phyloP scores from a whole-genome alignment of 352 stramenopile species.

The Achlya hypogyna region DNA sequence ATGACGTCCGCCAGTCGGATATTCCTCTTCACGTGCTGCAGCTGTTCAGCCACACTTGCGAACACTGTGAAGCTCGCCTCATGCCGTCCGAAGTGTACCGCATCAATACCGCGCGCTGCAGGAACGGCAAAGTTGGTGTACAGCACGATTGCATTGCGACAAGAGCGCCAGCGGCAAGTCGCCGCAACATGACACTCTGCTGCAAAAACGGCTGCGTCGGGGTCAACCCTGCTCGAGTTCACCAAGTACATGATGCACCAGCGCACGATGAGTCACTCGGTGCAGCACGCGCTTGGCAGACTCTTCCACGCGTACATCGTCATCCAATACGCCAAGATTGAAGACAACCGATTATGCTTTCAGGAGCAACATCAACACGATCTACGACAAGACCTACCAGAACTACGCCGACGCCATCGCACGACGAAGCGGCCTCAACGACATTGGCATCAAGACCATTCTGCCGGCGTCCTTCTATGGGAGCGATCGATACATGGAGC shows the following conservation, averaged over 20 bases:
- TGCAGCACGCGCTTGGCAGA: too few relatives aligned
- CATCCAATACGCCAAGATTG: too few relatives aligned
- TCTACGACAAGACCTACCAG: not conserved
- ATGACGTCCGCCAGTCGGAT: too few relatives aligned
- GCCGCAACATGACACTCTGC: not conserved
- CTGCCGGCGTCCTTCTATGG: not conserved
- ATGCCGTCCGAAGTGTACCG: not conserved
- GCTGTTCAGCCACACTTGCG: not conserved
- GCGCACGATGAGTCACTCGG: too few relatives aligned
- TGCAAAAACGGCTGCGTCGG: too few relatives aligned
- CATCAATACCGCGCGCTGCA: not conserved
- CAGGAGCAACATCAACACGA: too few relatives aligned
- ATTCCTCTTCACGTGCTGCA: not conserved
- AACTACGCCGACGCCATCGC: not conserved
- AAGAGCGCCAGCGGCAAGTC: not conserved
- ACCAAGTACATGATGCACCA: too few relatives aligned
- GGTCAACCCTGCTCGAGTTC: too few relatives aligned
- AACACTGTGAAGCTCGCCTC: not conserved
- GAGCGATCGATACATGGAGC: conserved; percentile 10
- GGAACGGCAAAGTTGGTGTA: not conserved
- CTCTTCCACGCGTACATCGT: too few relatives aligned
- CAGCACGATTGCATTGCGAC: not conserved
- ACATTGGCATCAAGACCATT: too few relatives aligned
- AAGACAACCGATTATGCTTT: too few relatives aligned
- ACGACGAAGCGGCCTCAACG: too few relatives aligned